Conservation (phyloP, 208 protist genomes). For the Leishmania aethiopica region DNA sequence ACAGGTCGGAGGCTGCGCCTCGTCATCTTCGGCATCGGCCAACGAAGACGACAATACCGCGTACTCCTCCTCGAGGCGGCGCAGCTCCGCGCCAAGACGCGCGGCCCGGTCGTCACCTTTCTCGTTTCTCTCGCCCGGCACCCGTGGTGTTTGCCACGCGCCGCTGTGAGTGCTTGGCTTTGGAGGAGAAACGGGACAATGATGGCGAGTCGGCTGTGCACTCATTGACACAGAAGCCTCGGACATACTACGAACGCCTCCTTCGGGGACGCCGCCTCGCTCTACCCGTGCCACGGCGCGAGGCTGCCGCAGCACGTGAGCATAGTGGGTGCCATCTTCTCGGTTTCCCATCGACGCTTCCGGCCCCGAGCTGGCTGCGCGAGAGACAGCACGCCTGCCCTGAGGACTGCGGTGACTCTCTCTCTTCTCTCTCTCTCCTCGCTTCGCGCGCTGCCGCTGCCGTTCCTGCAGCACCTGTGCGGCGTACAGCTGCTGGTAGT, state of each 20-base stretch:
- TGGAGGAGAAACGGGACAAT: neutral
- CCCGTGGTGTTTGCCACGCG: neutral
- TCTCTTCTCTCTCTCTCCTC: neutral
- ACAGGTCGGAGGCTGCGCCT: neutral
- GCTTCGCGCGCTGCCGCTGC: conserved; percentile 21
- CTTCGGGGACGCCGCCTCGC: neutral
- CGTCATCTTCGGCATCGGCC: neutral
- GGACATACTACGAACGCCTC: neutral
- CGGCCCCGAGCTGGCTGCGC: neutral
- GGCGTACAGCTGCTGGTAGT: conserved; percentile 67
- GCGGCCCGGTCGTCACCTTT: neutral
- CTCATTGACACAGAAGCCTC: neutral
- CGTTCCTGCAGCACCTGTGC: conserved; percentile 23
- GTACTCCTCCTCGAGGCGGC: conserved; percentile 14
- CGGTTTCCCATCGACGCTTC: neutral
- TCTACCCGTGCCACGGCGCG: neutral
- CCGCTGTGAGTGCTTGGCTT: neutral
- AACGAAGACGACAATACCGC: conserved; percentile 5
- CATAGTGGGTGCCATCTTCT: neutral
- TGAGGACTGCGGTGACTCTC: neutral
- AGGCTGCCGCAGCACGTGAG: neutral
- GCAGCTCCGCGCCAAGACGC: conserved; percentile 24
- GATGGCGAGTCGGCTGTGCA: neutral
- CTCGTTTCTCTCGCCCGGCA: neutral
- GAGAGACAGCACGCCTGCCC: neutral